phyloP scores from a whole-genome alignment of 805 yeast species.

The Kuraishia ogatae region DNA sequence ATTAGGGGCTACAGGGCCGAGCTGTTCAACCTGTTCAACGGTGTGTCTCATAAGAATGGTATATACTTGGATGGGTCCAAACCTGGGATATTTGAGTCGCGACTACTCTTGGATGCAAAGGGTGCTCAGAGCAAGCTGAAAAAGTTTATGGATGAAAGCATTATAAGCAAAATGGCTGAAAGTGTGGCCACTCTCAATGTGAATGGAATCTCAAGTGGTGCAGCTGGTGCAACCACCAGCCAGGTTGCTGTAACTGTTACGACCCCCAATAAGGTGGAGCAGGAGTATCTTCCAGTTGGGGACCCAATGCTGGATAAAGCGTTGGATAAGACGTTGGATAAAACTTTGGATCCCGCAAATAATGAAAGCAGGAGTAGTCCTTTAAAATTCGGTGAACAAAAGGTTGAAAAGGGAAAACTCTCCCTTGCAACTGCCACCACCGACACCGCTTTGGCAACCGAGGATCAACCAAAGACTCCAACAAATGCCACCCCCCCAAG shows the following conservation, averaged over 20 bases:
- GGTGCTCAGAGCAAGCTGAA: constrained; percentile 34
- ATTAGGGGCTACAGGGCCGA: constrained; percentile 41
- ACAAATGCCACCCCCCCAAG: background rate
- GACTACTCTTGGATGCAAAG: constrained; percentile 42
- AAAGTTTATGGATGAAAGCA: constrained; percentile 27
- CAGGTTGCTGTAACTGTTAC: background rate
- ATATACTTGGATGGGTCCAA: constrained; percentile 50
- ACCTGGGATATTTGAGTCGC: constrained; percentile 54
- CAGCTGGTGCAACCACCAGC: background rate
- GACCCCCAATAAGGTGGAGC: background rate
- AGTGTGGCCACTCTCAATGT: constrained; percentile 27
- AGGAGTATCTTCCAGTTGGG: no score
- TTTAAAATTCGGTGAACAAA: no score
- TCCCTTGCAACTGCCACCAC: background rate
- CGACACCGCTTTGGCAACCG: background rate
- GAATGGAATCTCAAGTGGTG: background rate
- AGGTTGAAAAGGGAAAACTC: no score
- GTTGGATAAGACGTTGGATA: no score
- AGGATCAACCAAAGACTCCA: background rate
- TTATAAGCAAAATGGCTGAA: constrained; percentile 26
- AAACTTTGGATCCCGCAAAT: no score
- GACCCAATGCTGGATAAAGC: no score
- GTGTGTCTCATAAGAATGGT: constrained; percentile 36
- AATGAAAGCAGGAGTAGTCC: no score
- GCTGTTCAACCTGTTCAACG: constrained; percentile 46